Percentiles rank a stretch among this genome's conserved stretches.
Evolutionary conservation across 2,329 filamentous ascomycete genomes (phyloP).

Genomic region (Fusarium lateritium): DNA sequence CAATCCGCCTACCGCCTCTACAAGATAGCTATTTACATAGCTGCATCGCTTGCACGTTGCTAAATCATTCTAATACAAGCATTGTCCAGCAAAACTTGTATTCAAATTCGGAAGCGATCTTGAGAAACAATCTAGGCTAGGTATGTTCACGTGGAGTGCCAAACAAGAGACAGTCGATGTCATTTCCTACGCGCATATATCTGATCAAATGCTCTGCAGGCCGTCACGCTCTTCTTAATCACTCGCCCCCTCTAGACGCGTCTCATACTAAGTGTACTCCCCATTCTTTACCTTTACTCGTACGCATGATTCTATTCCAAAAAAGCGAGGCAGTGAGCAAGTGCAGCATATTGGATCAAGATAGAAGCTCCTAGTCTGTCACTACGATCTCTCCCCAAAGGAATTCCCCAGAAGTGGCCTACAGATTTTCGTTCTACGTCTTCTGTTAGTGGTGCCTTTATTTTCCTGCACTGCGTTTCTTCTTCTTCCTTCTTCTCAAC

Average conservation of each 20-base stretch:
- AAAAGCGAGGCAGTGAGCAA: slow-evolving; percentile 7
- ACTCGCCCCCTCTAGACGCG: slow-evolving; percentile 1
- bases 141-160: slow-evolving; percentile 26
- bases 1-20: not conserved
- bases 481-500: slow-evolving; percentile 11
- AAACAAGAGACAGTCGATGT: slow-evolving; percentile 19
- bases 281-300: not conserved
- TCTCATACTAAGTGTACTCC: not conserved
- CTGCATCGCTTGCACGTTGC: slow-evolving; percentile 8
- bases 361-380: slow-evolving; percentile 4
- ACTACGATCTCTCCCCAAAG: slow-evolving; percentile 1
- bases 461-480: slow-evolving; percentile 4
- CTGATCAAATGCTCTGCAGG: slow-evolving; percentile 9
- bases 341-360: not conserved
- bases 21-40: slow-evolving; percentile 1
- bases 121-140: not conserved
- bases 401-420: not conserved
- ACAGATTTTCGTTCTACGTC: not conserved
- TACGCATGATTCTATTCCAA: slow-evolving; percentile 16
- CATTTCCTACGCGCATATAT: not conserved
- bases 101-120: not conserved
- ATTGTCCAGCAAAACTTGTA: not conserved
- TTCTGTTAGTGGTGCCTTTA: not conserved
- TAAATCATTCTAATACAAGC: not conserved
- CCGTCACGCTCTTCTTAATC: slow-evolving; percentile 17